Base-by-base conservation (phyloP, 176 grass and related monocot species). In the Oryza glaberrima region DNA sequence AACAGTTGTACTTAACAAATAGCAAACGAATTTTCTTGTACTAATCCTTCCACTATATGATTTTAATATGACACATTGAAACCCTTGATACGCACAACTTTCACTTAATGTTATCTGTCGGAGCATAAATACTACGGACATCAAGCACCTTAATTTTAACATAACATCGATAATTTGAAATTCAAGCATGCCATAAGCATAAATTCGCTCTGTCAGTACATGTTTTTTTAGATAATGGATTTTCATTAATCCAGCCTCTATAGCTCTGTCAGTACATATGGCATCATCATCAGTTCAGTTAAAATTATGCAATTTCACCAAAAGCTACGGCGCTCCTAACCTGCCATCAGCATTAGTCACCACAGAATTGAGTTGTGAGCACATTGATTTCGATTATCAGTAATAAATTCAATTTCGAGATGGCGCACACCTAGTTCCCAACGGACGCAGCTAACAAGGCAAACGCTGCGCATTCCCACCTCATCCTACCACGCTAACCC, bases 241-340 rank as follows among this genome's bases (percentile, higher is more conserved):
- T 30, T 30, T 30, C 28, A 30, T 30, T 30, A 30, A 30, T 30
- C 28, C 28, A 30, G 28, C 28, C 28, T 30, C 28, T 30, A 30
- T 30, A 30, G 13, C 41, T 64, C 5, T 9, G 9, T 30, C 12
- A 0, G 58, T 46, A 38, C 22, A 20, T 77, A 45, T 26, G 20
- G 20, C 25, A 68, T 25, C 47, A 56, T 3, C 26, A 90, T 44
- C 10, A 34, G 32, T 63, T 75, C 67, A 72, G 67, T 71, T 79
- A 63, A 70, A 66, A 82, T 49, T 4, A 56, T 51, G 38, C 11
- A 70, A 58, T 77, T 79, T 34, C 72, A 75, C n/a, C 19, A 68
- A 67, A 88, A 79, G 51, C 17, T 23, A 72, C 25, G 10, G 60
- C 78, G 75, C 40, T 73, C 47, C 73, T 61, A 89, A 63, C 22